Base-by-base conservation (phyloP, 208 protist genomes). In the Polymyxa betae region DNA sequence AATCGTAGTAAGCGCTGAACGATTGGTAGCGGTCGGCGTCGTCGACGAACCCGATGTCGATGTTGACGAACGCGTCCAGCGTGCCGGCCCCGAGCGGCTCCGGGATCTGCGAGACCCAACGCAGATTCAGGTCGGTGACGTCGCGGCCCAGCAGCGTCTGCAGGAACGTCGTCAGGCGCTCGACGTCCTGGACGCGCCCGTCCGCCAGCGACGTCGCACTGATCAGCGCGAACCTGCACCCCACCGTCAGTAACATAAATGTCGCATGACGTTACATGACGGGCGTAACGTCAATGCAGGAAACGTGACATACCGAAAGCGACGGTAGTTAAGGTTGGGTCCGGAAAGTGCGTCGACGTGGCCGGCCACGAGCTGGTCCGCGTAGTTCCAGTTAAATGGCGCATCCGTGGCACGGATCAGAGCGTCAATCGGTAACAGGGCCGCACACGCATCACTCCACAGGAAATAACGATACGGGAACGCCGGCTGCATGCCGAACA, bases 391-490 rank as follows among this genome's bases (percentile, higher is more conserved):
- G 35, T 82, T 82, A n/a, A 45, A 82, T 35, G 72, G 72, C 72
- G 72, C 35, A 43, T 82, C 40, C 5, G 5, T 35, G n/a, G 72
- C 72, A 45, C 40, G 72, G 5, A 82, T 82, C n/a, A 43, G 5
- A 16, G 10, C 72, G 72, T 82, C 72, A 16, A 16, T 35, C n/a
- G 72, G 72, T 35, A 82, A 5, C 35, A 82, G 72, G 5, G 35
- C 5, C 72, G 72, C 5, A 43, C 72, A 40, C 40, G n/a, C n/a
- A 82, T 82, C 40, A n/a, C 72, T 82, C 72, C 72, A 82, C 72
- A 82, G n/a, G 35, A 82, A 82, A 43, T 82, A 82, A 5, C 72
- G 72, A 82, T 82, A 82, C n/a, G 72, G 72, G 72, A 82, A 82
- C n/a, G 72, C 72, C 12, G 72, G 16, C 72, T 82, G n/a, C 72